Evolutionary conservation across 1,284 basidiomycete species (phyloP).

Genomic region (Cryptococcus sp.): DNA sequence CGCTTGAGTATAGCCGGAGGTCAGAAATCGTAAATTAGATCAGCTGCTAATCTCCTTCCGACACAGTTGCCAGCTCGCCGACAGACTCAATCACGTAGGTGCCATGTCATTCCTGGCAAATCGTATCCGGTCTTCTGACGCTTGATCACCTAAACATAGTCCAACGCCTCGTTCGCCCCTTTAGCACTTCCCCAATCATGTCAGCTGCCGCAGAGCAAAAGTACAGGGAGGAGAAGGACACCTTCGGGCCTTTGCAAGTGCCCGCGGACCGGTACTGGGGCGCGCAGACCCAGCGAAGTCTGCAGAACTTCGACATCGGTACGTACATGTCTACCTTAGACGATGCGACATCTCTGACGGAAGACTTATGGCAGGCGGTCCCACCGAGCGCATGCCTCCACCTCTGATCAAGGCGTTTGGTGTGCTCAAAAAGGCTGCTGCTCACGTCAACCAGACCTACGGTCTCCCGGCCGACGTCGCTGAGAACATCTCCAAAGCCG

Average conservation of each 20-base stretch:
- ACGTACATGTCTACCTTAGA: constrained; percentile 9
- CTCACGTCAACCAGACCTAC: constrained; percentile 85
- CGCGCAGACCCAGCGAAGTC: constrained; percentile 96
- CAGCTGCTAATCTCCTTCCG: neutral
- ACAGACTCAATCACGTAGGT: constrained; percentile 5
- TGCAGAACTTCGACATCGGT: constrained; percentile 99
- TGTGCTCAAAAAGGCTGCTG: constrained; percentile 96
- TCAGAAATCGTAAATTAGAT: neutral
- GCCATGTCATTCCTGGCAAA: too few species aligned
- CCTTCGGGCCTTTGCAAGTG: constrained; percentile 68
- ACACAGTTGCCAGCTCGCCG: constrained; percentile 18
- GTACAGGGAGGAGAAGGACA: constrained; percentile 53
- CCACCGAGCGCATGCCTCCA: constrained; percentile 85
- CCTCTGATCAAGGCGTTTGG: constrained; percentile 98
- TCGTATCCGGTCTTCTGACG: constrained; percentile 8
- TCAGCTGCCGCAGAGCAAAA: constrained; percentile 34
- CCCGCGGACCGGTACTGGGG: constrained; percentile 97
- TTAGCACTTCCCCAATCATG: constrained; percentile 39
- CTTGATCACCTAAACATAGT: constrained; percentile 14
- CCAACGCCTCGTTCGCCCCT: constrained; percentile 19
- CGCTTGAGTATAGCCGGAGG: neutral
- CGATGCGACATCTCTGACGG: neutral
- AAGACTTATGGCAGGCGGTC: constrained; percentile 59
- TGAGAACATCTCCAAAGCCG: constrained; percentile 86
- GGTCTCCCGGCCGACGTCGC: constrained; percentile 86